Conservation (phyloP, 352 stramenopile genomes). For the Nothophytophthora sp. region DNA sequence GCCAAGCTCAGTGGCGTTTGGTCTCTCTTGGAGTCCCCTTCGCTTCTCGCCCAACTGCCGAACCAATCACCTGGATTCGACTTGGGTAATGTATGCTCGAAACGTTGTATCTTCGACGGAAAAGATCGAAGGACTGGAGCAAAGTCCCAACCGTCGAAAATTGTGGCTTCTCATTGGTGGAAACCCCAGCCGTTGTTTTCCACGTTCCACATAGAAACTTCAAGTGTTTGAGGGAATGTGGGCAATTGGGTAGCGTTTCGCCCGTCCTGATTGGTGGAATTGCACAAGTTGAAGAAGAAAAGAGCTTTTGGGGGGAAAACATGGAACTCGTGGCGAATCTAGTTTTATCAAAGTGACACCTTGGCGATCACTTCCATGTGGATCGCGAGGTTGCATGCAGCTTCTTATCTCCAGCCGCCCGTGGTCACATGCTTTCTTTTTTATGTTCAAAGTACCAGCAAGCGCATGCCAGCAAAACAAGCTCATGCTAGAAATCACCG, state of each 20-base stretch:
- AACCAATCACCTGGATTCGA: slow-evolving; percentile 32
- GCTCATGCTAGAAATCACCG: too few relatives aligned
- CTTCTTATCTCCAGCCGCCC: too few relatives aligned
- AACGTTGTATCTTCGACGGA: slow-evolving; percentile 49
- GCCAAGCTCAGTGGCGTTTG: neutral
- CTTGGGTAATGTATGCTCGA: slow-evolving; percentile 40
- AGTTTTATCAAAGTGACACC: too few relatives aligned
- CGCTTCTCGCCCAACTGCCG: slow-evolving; percentile 39
- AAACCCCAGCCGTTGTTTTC: slow-evolving; percentile 8
- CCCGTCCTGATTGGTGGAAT: too few relatives aligned
- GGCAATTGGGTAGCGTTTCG: too few relatives aligned
- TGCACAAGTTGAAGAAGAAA: slow-evolving; percentile 18
- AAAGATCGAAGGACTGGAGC: slow-evolving; percentile 60
- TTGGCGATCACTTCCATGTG: too few relatives aligned
- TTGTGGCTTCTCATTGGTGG: slow-evolving; percentile 11
- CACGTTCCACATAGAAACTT: slow-evolving; percentile 17
- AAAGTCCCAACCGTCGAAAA: slow-evolving; percentile 24
- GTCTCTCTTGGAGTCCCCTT: neutral
- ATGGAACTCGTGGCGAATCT: too few relatives aligned
- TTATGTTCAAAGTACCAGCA: neutral
- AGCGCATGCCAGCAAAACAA: too few relatives aligned
- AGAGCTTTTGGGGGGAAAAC: too few relatives aligned
- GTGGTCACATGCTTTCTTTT: neutral
- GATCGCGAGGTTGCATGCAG: too few relatives aligned
- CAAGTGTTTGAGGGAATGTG: too few relatives aligned